phyloP scores from a whole-genome alignment of 345 rosid genomes.

The Melaleuca alternifolia region DNA sequence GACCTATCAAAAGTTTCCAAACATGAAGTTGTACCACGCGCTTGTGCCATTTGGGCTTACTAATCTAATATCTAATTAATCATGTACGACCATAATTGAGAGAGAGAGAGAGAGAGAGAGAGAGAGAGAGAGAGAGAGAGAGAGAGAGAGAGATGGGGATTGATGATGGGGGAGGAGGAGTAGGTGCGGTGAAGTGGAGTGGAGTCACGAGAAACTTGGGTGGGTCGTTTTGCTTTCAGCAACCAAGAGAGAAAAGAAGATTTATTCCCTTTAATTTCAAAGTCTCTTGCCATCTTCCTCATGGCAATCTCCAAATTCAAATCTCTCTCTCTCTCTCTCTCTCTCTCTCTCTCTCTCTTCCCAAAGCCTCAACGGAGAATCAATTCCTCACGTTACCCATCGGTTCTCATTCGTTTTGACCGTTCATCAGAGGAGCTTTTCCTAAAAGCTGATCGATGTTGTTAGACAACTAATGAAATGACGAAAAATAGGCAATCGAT shows the following conservation, averaged over 20 bases:
- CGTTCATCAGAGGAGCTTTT: not conserved
- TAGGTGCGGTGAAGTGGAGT: not conserved
- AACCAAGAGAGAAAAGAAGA: not conserved
- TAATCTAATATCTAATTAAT: not conserved
- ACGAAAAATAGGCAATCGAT: too few relatives aligned
- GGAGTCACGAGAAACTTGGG: slow-evolving; percentile 31
- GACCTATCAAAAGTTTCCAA: not conserved
- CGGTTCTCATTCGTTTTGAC: not conserved
- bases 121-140: not conserved
- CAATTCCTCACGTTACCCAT: not conserved
- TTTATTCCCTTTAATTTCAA: not conserved
- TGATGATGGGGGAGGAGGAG: not conserved
- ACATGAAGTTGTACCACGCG: not conserved
- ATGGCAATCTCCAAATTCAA: not conserved
- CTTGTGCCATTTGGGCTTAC: not conserved
- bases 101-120: not conserved
- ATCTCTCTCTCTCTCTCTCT: not conserved
- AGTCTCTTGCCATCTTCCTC: not conserved
- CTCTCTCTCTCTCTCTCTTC: not conserved
- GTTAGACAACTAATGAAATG: not conserved
- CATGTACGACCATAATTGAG: not conserved
- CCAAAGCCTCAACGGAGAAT: not conserved
- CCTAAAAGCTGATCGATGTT: not conserved
- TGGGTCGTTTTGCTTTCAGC: not conserved
- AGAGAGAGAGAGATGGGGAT: not conserved